These are phyloP conservation scores for Anthracocystis walkeri DNA, from an alignment of 1,284 basidiomycete species.

Conservation along the genomic window DNA sequence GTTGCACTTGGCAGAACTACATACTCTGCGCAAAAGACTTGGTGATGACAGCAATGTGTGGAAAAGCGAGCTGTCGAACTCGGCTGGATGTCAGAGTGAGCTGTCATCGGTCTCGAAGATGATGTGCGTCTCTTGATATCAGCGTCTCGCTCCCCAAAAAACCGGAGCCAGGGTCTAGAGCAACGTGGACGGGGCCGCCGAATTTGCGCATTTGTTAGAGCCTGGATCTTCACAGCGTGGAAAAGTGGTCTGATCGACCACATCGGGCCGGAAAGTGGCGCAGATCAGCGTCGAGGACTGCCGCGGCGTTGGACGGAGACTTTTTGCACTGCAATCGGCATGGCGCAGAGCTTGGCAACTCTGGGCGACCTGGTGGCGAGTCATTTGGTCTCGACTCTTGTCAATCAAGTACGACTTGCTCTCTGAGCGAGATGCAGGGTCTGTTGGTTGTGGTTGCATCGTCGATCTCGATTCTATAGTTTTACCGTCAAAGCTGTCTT, in stretches of 20 bases:
- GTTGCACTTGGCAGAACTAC: background rate
- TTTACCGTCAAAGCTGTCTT: background rate
- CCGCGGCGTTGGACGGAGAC: conserved; percentile 11
- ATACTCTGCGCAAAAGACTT: too few species aligned
- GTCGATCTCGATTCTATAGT: background rate
- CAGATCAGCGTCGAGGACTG: background rate
- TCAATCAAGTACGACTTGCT: background rate
- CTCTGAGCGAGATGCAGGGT: background rate
- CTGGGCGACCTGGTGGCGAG: background rate
- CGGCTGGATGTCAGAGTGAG: background rate
- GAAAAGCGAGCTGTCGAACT: background rate
- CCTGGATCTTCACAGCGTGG: too few species aligned
- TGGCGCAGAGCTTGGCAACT: conserved; percentile 15
- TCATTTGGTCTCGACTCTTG: background rate
- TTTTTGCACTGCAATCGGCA: conserved; percentile 15
- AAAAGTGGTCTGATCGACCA: background rate
- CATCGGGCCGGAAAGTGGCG: background rate
- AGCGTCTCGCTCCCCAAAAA: background rate
- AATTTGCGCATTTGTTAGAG: too few species aligned
- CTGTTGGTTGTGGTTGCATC: background rate
- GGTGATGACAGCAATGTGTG: background rate
- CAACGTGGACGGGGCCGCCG: background rate
- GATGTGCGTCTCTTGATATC: background rate
- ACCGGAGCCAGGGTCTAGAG: background rate
- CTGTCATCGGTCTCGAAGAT: background rate